Conservation (phyloP, 305 asterid genomes). For the Salvia sclarea region DNA sequence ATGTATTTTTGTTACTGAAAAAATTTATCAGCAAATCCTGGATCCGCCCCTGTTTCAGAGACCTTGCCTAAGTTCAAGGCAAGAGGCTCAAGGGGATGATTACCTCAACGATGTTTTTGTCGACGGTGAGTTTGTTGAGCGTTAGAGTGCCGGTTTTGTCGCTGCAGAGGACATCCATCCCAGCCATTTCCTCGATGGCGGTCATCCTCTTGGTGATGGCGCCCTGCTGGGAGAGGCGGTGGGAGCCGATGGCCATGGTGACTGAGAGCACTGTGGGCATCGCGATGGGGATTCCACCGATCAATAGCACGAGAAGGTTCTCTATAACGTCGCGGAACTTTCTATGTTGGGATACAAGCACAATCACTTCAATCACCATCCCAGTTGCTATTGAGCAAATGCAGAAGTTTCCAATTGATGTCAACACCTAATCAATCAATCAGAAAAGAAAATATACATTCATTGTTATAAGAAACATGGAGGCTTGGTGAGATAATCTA, state of each 20-base stretch:
- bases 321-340: conserved; percentile 36
- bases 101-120: conserved; percentile 53
- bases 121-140: conserved; percentile 66
- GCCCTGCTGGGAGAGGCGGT: conserved; percentile 47
- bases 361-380: conserved; percentile 40
- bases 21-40: too few relatives aligned
- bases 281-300: conserved; percentile 47
- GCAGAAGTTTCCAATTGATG: conserved; percentile 49
- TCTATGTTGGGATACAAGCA: conserved; percentile 37
- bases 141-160: conserved; percentile 83
- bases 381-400: conserved; percentile 48
- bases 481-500: too few relatives aligned
- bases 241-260: conserved; percentile 52
- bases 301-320: conserved; percentile 44
- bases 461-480: too few relatives aligned
- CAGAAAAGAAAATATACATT: too few relatives aligned
- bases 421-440: conserved; percentile 36
- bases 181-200: conserved; percentile 78
- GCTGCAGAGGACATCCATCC: conserved; percentile 78
- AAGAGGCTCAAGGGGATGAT: too few relatives aligned
- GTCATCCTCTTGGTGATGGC: conserved; percentile 72
- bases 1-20: too few relatives aligned
- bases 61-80: too few relatives aligned
- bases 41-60: too few relatives aligned
- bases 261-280: conserved; percentile 49